Percentiles rank a stretch among this genome's conserved stretches.
These are phyloP conservation scores for Serendipita sp. DNA, from an alignment of 768 basidiomycete species.

Conservation along the genomic window DNA sequence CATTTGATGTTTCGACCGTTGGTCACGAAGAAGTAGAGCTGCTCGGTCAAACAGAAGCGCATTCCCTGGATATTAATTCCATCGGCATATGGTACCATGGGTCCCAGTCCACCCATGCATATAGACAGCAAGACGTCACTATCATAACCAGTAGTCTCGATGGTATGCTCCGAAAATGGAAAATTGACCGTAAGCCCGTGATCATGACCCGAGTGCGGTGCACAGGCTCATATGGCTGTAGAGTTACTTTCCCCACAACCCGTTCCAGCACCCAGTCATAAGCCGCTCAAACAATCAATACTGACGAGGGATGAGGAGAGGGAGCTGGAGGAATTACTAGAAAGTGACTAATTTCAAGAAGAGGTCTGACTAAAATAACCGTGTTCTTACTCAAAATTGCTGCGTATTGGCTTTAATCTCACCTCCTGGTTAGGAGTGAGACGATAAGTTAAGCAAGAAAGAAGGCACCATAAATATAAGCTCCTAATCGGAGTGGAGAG, in stretches of 20 bases:
- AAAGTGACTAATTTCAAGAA: not conserved
- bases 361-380: too few relatives aligned
- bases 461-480: too few relatives aligned
- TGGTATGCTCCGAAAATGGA: slow-evolving; percentile 77
- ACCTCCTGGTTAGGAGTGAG: not conserved
- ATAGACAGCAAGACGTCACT: slow-evolving; percentile 53
- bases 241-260: not conserved
- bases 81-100: slow-evolving; percentile 56
- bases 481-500: too few relatives aligned
- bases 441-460: too few relatives aligned
- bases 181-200: slow-evolving; percentile 10
- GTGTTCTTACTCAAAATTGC: too few relatives aligned
- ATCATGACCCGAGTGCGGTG: not conserved
- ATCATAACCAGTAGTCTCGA: slow-evolving; percentile 75
- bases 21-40: slow-evolving; percentile 45
- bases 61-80: slow-evolving; percentile 77
- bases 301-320: not conserved
- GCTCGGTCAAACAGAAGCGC: slow-evolving; percentile 62
- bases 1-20: slow-evolving; percentile 61
- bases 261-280: not conserved
- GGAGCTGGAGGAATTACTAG: not conserved
- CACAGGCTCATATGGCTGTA: not conserved
- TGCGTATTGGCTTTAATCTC: not conserved
- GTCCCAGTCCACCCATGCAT: slow-evolving; percentile 28
- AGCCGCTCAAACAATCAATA: not conserved